Percentiles rank a stretch among this genome's conserved stretches.
These are phyloP conservation scores for Trichoderma arundinaceum DNA, from an alignment of 2,329 filamentous ascomycete genomes.

Conservation along the genomic window DNA sequence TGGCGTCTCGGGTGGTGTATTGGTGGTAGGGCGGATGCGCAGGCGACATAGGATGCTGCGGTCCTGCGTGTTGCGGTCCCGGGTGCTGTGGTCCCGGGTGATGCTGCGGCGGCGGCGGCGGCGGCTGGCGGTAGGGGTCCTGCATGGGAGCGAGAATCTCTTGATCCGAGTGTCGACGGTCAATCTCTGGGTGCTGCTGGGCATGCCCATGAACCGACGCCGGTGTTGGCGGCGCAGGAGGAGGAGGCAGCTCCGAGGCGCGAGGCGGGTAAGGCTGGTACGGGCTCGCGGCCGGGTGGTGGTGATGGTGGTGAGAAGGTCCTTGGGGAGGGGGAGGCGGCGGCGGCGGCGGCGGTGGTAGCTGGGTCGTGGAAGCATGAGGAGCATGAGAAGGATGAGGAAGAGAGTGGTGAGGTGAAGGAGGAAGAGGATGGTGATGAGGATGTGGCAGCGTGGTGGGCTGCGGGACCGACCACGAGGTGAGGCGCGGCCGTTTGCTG, in stretches of 20 bases:
- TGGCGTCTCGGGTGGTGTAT: conserved; percentile 56
- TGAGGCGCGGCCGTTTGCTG: conserved; percentile 63
- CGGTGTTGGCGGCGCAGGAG: conserved; percentile 42
- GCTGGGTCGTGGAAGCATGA: conserved; percentile 27
- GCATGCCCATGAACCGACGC: conserved; percentile 41
- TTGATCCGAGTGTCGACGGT: conserved; percentile 63
- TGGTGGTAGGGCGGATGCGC: conserved; percentile 52
- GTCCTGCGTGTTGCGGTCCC: conserved; percentile 28
- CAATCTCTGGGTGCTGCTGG: conserved; percentile 50
- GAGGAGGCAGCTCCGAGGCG: conserved; percentile 41
- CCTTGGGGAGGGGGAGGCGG: conserved; percentile 40
- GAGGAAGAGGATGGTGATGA: conserved; percentile 41
- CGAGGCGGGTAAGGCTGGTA: conserved; percentile 50
- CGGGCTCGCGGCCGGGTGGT: conserved; percentile 46
- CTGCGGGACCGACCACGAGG: conserved; percentile 56
- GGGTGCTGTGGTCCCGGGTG: conserved; percentile 30
- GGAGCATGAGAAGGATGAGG: conserved; percentile 39
- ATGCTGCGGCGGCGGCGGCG: conserved; percentile 36
- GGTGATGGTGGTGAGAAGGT: conserved; percentile 38
- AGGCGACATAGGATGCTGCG: conserved; percentile 46
- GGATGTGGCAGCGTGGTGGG: conserved; percentile 56
- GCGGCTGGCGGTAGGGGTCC: conserved; percentile 53
- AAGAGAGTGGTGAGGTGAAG: conserved; percentile 35
- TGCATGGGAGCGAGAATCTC: conserved; percentile 61
- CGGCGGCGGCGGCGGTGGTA: conserved; percentile 40